These are phyloP conservation scores for Yamadazyma sp. DNA, from an alignment of 805 yeast genomes.

Conservation along the genomic window DNA sequence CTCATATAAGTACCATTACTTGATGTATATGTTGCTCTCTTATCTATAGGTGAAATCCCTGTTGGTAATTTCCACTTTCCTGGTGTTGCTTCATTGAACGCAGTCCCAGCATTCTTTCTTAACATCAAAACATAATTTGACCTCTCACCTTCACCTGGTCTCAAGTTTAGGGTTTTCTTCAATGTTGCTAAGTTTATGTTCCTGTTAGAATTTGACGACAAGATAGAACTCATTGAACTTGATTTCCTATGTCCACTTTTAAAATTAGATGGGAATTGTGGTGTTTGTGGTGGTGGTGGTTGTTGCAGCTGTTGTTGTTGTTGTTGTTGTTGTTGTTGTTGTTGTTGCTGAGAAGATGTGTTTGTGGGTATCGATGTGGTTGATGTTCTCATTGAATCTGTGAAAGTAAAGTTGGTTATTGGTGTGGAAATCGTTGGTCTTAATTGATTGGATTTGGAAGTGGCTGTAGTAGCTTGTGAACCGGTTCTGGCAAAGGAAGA, in stretches of 20 bases:
- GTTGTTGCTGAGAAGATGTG: neutral
- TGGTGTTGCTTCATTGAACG: constrained; percentile 47
- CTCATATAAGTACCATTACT: constrained; percentile 28
- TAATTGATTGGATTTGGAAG: constrained; percentile 7
- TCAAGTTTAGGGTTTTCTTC: constrained; percentile 31
- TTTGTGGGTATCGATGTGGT: neutral
- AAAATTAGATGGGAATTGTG: neutral
- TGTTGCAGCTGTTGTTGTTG: no score
- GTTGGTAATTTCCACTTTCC: constrained; percentile 49
- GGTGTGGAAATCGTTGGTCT: constrained; percentile 15
- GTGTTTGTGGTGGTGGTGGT: neutral
- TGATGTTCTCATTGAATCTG: constrained; percentile 6
- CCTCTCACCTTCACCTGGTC: constrained; percentile 49
- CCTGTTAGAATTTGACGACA: constrained; percentile 28
- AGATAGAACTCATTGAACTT: constrained; percentile 34
- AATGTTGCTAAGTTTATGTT: constrained; percentile 38
- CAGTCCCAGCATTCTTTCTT: constrained; percentile 44
- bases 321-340: neutral
- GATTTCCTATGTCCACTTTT: constrained; percentile 11
- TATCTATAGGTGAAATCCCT: constrained; percentile 51
- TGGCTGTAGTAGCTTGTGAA: constrained; percentile 9
- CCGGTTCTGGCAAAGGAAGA: constrained; percentile 6
- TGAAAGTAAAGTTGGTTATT: constrained; percentile 10
- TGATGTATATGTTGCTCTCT: constrained; percentile 20
- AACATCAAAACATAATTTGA: constrained; percentile 48